Percentiles rank a stretch among this genome's conserved stretches.
phyloP scores from a whole-genome alignment of 148 eudicot species.

The Amaranthus palmeri region DNA sequence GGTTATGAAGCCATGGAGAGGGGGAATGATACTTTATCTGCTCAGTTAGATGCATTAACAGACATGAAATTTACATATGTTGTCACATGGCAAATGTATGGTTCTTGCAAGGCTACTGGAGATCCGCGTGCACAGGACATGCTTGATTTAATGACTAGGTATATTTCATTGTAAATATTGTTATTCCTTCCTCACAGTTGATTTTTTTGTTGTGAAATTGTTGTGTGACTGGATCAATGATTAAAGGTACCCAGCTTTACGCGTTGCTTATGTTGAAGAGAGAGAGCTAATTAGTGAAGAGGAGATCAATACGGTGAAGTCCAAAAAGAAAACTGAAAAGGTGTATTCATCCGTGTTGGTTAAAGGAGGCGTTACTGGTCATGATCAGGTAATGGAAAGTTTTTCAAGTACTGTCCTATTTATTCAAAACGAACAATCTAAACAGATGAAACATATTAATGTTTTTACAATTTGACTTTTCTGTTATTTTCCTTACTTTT shows the following conservation, averaged over 20 bases:
- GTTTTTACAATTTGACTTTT: too few relatives aligned
- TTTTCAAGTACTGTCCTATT: too few relatives aligned
- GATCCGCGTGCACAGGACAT: slow-evolving; percentile 91
- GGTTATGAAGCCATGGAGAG: slow-evolving; percentile 73
- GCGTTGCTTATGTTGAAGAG: slow-evolving; percentile 97
- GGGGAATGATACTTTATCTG: slow-evolving; percentile 63
- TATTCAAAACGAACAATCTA: too few relatives aligned
- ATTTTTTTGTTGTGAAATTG: not conserved
- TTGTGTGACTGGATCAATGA: slow-evolving; percentile 9
- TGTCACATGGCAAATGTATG: slow-evolving; percentile 86
- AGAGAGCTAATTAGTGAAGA: slow-evolving; percentile 44
- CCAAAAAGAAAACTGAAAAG: slow-evolving; percentile 16
- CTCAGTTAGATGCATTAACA: slow-evolving; percentile 82
- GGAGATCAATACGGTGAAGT: not conserved
- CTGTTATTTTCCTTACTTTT: too few relatives aligned
- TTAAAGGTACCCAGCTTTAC: slow-evolving; percentile 76
- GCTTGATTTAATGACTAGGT: slow-evolving; percentile 71
- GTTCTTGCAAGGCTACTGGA: slow-evolving; percentile 64
- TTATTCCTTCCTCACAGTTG: not conserved
- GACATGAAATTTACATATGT: slow-evolving; percentile 88
- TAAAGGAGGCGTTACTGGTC: slow-evolving; percentile 76
- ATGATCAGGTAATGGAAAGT: slow-evolving; percentile 67
- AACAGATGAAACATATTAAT: too few relatives aligned
- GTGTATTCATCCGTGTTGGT: slow-evolving; percentile 81
- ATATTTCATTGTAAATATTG: slow-evolving; percentile 12